Conservation (phyloP, 805 yeast genomes). For the Saccharomycopsis sp. region DNA sequence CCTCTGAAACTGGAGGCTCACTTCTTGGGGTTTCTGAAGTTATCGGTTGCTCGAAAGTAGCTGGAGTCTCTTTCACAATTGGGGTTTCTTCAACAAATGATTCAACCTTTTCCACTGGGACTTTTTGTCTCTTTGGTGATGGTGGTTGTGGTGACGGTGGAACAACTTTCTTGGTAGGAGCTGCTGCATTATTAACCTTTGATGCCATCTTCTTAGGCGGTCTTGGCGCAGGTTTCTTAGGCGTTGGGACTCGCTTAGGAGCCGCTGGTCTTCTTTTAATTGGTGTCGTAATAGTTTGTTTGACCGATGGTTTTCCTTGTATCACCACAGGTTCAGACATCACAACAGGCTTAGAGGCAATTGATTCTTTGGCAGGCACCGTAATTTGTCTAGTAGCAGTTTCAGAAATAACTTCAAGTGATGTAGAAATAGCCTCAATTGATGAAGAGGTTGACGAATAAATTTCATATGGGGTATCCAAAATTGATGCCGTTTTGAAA, state of each 20-base stretch:
- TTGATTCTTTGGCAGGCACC: background rate
- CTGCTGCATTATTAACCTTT: too few species aligned
- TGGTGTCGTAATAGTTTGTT: background rate
- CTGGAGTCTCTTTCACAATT: background rate
- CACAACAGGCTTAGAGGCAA: too few species aligned
- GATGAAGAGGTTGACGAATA: background rate
- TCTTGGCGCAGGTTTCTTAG: too few species aligned
- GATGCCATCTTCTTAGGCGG: too few species aligned
- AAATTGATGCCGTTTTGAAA: conserved; percentile 21
- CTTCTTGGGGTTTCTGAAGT: background rate
- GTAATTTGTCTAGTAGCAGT: background rate
- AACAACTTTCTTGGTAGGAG: too few species aligned
- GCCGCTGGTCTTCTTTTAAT: too few species aligned
- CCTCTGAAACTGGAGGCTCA: background rate
- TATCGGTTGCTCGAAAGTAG: background rate
- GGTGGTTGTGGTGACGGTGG: background rate
- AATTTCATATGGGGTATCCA: conserved; percentile 24
- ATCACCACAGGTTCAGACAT: conserved; percentile 1
- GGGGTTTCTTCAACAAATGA: background rate
- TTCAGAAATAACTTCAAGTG: conserved; percentile 25
- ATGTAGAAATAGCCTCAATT: conserved; percentile 17
- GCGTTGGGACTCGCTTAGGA: too few species aligned
- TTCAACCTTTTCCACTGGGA: too few species aligned
- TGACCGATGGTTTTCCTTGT: background rate
- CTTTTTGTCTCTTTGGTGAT: background rate